These are phyloP conservation scores for Naegleria gruberi DNA, from an alignment of 208 protist genomes.

Conservation along the genomic window DNA sequence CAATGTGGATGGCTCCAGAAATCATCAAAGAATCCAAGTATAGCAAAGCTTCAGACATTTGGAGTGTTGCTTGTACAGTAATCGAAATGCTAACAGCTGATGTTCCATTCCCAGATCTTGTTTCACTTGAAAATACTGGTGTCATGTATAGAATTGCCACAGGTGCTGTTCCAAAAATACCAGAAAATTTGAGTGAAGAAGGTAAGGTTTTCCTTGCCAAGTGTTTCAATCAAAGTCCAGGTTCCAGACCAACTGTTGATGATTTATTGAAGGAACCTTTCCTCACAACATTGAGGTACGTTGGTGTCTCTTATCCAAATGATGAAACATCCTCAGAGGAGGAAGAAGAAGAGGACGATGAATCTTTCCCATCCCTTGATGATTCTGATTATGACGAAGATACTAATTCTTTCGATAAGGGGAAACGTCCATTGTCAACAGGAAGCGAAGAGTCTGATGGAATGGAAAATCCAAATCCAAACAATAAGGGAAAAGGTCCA, in stretches of 20 bases:
- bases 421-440: background rate
- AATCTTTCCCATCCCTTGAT: background rate
- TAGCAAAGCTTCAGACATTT: conserved; percentile 71
- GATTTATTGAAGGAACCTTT: conserved; percentile 8
- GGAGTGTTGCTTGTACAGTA: conserved; percentile 70
- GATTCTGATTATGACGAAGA: background rate
- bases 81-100: conserved; percentile 41
- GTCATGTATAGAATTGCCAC: background rate
- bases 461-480: background rate
- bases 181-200: conserved; percentile 4
- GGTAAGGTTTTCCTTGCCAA: background rate
- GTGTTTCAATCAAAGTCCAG: conserved; percentile 1
- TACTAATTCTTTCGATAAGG: background rate
- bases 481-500: no score
- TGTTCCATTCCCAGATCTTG: conserved; percentile 21
- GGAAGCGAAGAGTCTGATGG: background rate
- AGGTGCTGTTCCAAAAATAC: background rate
- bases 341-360: background rate
- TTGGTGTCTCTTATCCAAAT: background rate
- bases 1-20: conserved; percentile 85
- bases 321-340: no score
- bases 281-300: background rate
- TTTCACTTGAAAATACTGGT: background rate
- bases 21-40: conserved; percentile 69
- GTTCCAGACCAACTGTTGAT: background rate